phyloP scores from a whole-genome alignment of 2,329 filamentous ascomycete species.

The Fusarium stilboides region DNA sequence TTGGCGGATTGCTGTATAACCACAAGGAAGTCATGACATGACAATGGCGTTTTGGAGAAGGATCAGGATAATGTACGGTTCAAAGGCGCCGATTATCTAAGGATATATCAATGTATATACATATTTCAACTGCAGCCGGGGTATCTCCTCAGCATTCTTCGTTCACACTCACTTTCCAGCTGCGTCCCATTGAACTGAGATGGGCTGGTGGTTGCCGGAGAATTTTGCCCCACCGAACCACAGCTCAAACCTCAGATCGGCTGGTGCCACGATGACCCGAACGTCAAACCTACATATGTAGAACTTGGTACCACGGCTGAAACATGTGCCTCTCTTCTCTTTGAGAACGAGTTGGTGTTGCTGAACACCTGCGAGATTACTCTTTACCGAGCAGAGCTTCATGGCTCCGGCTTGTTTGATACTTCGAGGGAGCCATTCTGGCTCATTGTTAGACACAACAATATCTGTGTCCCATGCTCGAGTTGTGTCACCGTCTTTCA shows the following conservation, averaged over 20 bases:
- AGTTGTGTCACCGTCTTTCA: constrained; percentile 53
- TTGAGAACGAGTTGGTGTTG: constrained; percentile 57
- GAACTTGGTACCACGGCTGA: constrained; percentile 55
- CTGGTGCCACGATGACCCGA: constrained; percentile 67
- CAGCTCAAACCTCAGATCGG: constrained; percentile 65
- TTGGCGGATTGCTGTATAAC: constrained; percentile 12
- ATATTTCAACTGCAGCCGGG: constrained; percentile 19
- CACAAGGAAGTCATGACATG: constrained; percentile 17
- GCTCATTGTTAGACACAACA: constrained; percentile 58
- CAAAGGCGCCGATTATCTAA: constrained; percentile 15
- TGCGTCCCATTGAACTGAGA: constrained; percentile 40
- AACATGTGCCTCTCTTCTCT: constrained; percentile 55
- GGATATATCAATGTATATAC: constrained; percentile 35
- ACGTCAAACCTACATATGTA: constrained; percentile 64
- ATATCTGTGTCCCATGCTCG: constrained; percentile 58
- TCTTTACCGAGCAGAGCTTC: constrained; percentile 58
- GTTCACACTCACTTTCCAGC: not conserved
- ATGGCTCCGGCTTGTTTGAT: constrained; percentile 56
- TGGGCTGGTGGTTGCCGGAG: constrained; percentile 42
- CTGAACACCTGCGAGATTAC: constrained; percentile 58
- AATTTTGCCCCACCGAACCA: constrained; percentile 53
- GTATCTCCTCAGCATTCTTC: not conserved
- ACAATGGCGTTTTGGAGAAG: constrained; percentile 38
- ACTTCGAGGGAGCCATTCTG: constrained; percentile 55
- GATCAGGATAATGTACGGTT: constrained; percentile 31